A percentile compares a stretch with the other conserved stretches of the same genome.
Conservation (phyloP, 768 basidiomycete species). For the Tricholoma bakamatsutake region DNA sequence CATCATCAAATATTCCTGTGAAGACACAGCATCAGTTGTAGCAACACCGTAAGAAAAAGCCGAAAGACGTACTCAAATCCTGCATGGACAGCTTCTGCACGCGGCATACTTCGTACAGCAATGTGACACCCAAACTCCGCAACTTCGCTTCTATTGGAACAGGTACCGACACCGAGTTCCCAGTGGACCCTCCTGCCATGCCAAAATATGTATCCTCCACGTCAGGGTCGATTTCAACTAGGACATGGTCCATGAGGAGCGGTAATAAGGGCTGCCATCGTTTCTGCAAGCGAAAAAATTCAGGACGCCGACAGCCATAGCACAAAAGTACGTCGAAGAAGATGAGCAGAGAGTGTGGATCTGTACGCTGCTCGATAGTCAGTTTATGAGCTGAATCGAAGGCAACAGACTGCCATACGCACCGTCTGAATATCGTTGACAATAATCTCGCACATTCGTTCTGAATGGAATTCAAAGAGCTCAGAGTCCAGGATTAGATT, state of each 20-base stretch:
- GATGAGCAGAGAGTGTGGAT: slow-evolving; percentile 81
- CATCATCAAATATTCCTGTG: slow-evolving; percentile 72
- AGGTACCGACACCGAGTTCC: slow-evolving; percentile 33
- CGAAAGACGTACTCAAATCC: slow-evolving; percentile 63
- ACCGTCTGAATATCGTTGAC: slow-evolving; percentile 65
- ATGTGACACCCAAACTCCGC: slow-evolving; percentile 58
- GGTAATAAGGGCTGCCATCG: slow-evolving; percentile 83
- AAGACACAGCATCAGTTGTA: not conserved
- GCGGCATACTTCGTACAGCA: slow-evolving; percentile 91
- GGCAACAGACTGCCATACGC: slow-evolving; percentile 20
- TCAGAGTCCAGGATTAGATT: slow-evolving; percentile 74
- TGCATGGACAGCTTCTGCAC: slow-evolving; percentile 76
- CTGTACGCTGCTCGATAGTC: slow-evolving; percentile 51
- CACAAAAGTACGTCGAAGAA: slow-evolving; percentile 71
- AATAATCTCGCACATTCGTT: slow-evolving; percentile 82
- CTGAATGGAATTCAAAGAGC: slow-evolving; percentile 86
- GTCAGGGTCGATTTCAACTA: slow-evolving; percentile 76
- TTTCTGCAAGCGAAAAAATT: slow-evolving; percentile 73
- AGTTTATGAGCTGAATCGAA: slow-evolving; percentile 8
- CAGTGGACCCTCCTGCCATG: slow-evolving; percentile 30
- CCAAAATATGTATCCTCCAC: slow-evolving; percentile 57
- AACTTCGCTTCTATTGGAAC: slow-evolving; percentile 85
- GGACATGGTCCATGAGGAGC: slow-evolving; percentile 77
- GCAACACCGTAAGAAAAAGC: not conserved
- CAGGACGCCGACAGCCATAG: slow-evolving; percentile 62